A percentile compares a stretch with the other conserved stretches of the same genome.
Conservation (phyloP, 345 rosid genomes). For the Eucalyptus cloeziana region DNA sequence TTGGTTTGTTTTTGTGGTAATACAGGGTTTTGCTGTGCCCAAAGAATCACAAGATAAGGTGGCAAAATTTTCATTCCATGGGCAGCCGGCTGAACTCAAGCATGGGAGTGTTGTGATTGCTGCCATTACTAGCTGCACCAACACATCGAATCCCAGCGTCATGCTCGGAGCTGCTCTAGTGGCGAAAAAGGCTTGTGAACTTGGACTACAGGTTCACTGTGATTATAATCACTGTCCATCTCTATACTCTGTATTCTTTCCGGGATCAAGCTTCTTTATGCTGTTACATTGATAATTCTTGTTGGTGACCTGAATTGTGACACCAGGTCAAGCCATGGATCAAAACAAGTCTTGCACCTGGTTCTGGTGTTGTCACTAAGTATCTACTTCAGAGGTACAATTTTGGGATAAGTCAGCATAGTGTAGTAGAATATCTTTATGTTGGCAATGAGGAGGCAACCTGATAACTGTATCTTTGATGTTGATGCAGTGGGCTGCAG, state of each 20-base stretch:
- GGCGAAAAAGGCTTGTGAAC: conserved; percentile 93
- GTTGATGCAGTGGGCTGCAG: conserved; percentile 76
- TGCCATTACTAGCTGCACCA: conserved; percentile 97
- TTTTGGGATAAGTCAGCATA: not conserved
- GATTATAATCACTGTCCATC: not conserved
- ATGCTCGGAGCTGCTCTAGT: conserved; percentile 99
- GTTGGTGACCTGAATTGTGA: not conserved
- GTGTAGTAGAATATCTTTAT: not conserved
- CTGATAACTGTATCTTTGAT: not conserved
- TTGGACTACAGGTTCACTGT: conserved; percentile 69
- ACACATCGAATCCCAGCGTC: conserved; percentile 97
- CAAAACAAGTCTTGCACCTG: conserved; percentile 99
- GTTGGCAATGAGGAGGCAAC: not conserved
- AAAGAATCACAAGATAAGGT: conserved; percentile 73
- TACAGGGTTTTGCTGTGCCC: conserved; percentile 88
- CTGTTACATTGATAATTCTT: not conserved
- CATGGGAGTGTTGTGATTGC: conserved; percentile 99
- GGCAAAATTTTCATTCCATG: conserved; percentile 73
- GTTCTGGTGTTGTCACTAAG: conserved; percentile 97
- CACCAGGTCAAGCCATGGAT: conserved; percentile 92
- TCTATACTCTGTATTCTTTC: not conserved
- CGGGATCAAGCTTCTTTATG: not conserved
- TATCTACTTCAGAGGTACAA: conserved; percentile 67
- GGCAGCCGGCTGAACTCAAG: conserved; percentile 82
- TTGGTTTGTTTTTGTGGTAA: not conserved